Conservation (phyloP, 352 stramenopile species). For the Aphanomyces astaci region DNA sequence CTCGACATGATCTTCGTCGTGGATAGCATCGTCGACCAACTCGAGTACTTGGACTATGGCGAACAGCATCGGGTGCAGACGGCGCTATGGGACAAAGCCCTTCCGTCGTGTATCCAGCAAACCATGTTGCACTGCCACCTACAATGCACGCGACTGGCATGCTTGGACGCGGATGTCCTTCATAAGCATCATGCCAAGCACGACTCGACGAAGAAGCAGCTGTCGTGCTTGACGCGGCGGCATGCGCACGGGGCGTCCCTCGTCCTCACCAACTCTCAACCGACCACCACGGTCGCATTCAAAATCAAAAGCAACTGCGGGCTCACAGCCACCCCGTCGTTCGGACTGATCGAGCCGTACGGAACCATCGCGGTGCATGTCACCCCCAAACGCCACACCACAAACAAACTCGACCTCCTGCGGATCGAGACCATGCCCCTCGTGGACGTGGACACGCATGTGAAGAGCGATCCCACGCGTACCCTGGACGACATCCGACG, state of each 20-base stretch:
- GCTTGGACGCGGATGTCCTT: not conserved
- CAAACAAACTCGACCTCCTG: not conserved
- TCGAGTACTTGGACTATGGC: slow-evolving; percentile 14
- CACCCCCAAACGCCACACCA: not conserved
- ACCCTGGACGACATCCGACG: slow-evolving; percentile 4
- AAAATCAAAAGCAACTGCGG: slow-evolving; percentile 10
- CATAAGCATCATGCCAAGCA: not conserved
- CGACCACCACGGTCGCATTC: not conserved
- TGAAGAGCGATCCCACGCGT: not conserved
- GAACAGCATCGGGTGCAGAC: slow-evolving; percentile 8
- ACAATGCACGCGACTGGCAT: slow-evolving; percentile 7
- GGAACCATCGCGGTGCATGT: not conserved
- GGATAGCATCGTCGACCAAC: slow-evolving; percentile 2
- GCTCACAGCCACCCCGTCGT: not conserved
- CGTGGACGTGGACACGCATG: not conserved
- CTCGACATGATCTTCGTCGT: not conserved
- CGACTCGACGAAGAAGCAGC: not conserved
- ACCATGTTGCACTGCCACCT: not conserved
- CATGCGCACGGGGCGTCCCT: not conserved
- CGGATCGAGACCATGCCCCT: slow-evolving; percentile 6
- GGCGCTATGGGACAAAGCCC: not conserved
- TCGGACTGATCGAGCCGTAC: not conserved
- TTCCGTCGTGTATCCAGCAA: not conserved
- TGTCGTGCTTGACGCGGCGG: not conserved
- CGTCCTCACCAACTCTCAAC: not conserved